Percentiles rank a stretch among this genome's conserved stretches.
Evolutionary conservation across 495 filamentous ascomycete genomes (phyloP).

Genomic region (Umbilicaria muhlenbergii): DNA sequence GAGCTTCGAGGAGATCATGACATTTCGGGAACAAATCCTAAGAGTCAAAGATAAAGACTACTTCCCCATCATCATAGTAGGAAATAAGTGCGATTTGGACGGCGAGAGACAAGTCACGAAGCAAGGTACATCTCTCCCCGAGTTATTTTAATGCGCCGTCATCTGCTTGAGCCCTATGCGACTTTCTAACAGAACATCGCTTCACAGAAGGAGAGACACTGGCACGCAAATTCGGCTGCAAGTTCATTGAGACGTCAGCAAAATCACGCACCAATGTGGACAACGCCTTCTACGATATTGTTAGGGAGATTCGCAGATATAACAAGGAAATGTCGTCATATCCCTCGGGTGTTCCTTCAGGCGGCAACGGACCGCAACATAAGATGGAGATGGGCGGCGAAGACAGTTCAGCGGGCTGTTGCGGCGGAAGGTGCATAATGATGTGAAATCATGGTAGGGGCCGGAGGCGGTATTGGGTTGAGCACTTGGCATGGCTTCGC

Average conservation of each 20-base stretch:
- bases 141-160: background rate
- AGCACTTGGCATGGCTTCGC: background rate
- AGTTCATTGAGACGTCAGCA: conserved; percentile 97
- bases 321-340: conserved; percentile 94
- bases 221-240: conserved; percentile 77
- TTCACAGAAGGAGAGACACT: conserved; percentile 73
- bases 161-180: background rate
- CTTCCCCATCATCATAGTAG: conserved; percentile 98
- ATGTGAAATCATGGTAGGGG: conserved; percentile 45
- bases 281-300: conserved; percentile 94
- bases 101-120: conserved; percentile 75
- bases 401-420: conserved; percentile 62
- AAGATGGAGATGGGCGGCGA: conserved; percentile 69
- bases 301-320: conserved; percentile 91
- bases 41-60: conserved; percentile 98
- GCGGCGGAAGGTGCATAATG: conserved; percentile 62
- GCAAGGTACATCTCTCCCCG: conserved; percentile 49
- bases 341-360: conserved; percentile 48
- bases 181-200: background rate
- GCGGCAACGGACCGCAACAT: conserved; percentile 42
- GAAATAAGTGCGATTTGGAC: conserved; percentile 98
- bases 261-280: conserved; percentile 98
- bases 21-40: conserved; percentile 96
- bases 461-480: background rate
- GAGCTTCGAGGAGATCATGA: conserved; percentile 95